Percentiles rank a stretch among this genome's conserved stretches.
These are phyloP conservation scores for Lentinula raphanica DNA, from an alignment of 768 basidiomycete genomes.

Conservation along the genomic window DNA sequence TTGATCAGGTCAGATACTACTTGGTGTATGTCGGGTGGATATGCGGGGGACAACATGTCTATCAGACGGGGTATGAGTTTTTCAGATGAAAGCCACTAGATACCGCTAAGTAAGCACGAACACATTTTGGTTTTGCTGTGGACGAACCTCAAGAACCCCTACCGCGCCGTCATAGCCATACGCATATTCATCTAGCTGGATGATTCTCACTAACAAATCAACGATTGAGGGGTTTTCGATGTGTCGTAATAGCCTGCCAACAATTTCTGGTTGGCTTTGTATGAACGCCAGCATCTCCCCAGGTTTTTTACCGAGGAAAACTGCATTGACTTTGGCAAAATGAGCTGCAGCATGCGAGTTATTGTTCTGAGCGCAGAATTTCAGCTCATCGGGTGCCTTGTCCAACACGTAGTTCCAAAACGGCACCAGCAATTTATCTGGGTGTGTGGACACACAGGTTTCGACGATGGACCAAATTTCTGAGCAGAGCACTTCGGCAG, in stretches of 20 bases:
- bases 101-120: slow-evolving; percentile 23
- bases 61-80: slow-evolving; percentile 78
- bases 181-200: slow-evolving; percentile 83
- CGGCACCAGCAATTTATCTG: slow-evolving; percentile 64
- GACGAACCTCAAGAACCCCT: slow-evolving; percentile 83
- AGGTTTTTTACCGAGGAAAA: slow-evolving; percentile 84
- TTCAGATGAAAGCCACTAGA: slow-evolving; percentile 84
- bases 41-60: slow-evolving; percentile 73
- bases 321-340: slow-evolving; percentile 91
- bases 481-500: slow-evolving; percentile 92
- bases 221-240: slow-evolving; percentile 89
- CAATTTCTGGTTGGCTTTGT: slow-evolving; percentile 71
- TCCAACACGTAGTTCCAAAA: slow-evolving; percentile 92
- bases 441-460: slow-evolving; percentile 70
- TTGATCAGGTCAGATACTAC: slow-evolving; percentile 90
- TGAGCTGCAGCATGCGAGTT: slow-evolving; percentile 85
- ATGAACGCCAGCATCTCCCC: slow-evolving; percentile 95
- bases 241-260: slow-evolving; percentile 78
- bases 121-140: slow-evolving; percentile 22
- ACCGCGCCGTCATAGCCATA: slow-evolving; percentile 55
- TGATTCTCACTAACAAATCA: slow-evolving; percentile 85
- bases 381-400: slow-evolving; percentile 79
- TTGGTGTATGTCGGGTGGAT: slow-evolving; percentile 72
- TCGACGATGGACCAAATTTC: slow-evolving; percentile 95
- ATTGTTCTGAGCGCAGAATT: slow-evolving; percentile 31